Evolutionary conservation across 169 alveolate genomes (phyloP).

Genomic region (Plasmodium gaboni): DNA sequence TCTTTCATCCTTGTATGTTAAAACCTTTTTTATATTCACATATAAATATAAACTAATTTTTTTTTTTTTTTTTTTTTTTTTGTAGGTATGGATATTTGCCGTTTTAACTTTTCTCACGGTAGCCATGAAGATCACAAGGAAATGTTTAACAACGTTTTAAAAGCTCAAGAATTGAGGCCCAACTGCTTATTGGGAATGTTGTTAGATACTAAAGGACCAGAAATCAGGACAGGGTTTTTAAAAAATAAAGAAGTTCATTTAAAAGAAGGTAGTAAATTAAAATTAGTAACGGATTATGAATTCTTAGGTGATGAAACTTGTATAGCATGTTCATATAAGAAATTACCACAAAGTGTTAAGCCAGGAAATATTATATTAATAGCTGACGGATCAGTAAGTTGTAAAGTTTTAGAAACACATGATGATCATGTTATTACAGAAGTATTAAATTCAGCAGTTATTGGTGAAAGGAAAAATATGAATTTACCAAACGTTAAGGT

Average conservation of each 20-base stretch:
- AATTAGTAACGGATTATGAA: slow-evolving; percentile 95
- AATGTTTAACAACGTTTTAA: slow-evolving; percentile 90
- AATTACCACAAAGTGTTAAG: slow-evolving; percentile 94
- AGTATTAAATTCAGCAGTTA: slow-evolving; percentile 93
- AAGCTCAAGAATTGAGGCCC: slow-evolving; percentile 95
- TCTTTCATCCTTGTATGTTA: background rate
- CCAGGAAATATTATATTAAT: slow-evolving; percentile 95
- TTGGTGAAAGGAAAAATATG: slow-evolving; percentile 98
- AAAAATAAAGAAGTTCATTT: slow-evolving; percentile 92
- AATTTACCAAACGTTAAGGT: slow-evolving; percentile 98
- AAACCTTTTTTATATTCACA: background rate
- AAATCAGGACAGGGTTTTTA: slow-evolving; percentile 97
- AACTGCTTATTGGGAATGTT: slow-evolving; percentile 93
- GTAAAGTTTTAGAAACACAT: slow-evolving; percentile 92
- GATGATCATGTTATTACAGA: slow-evolving; percentile 88
- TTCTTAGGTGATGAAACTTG: slow-evolving; percentile 92
- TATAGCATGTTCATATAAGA: slow-evolving; percentile 95
- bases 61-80: background rate
- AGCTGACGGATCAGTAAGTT: slow-evolving; percentile 97
- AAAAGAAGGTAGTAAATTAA: slow-evolving; percentile 93
- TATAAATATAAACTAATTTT: too few species aligned
- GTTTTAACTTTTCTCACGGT: slow-evolving; percentile 99
- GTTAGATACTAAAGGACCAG: slow-evolving; percentile 99
- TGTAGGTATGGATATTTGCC: slow-evolving; percentile 97
- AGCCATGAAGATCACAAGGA: slow-evolving; percentile 95